A percentile compares a stretch with the other conserved stretches of the same genome.
Evolutionary conservation across 108 stramenopile species (phyloP).

Genomic region (Conticribra guillardii): DNA sequence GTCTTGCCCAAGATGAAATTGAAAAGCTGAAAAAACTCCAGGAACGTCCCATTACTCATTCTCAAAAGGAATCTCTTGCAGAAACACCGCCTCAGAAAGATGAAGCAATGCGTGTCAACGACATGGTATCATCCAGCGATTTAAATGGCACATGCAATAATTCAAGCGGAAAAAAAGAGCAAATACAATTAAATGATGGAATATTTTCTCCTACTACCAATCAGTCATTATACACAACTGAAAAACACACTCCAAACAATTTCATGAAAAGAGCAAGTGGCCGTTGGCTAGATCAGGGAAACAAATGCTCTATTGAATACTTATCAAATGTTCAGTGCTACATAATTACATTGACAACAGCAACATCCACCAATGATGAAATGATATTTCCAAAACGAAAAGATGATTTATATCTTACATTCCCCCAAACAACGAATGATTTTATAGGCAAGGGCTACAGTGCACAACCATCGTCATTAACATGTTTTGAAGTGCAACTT

Average conservation of each 20-base stretch:
- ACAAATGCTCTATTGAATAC: conserved; percentile 41
- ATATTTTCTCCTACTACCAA: background rate
- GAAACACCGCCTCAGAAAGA: background rate
- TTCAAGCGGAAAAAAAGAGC: too few relatives aligned
- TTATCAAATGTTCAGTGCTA: conserved; percentile 43
- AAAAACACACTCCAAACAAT: background rate
- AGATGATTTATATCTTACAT: conserved; percentile 23
- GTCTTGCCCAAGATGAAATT: conserved; percentile 45
- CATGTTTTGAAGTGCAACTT: conserved; percentile 7
- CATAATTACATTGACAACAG: conserved; percentile 21
- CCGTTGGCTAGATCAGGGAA: conserved; percentile 32
- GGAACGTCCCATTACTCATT: background rate
- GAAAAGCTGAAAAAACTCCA: conserved; percentile 9
- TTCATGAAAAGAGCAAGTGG: conserved; percentile 7
- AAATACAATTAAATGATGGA: too few relatives aligned
- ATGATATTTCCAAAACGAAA: conserved; percentile 11
- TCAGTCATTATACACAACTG: background rate
- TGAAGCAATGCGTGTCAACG: conserved; percentile 1
- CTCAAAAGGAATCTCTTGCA: background rate
- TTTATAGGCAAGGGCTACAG: background rate
- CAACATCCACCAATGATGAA: too few relatives aligned
- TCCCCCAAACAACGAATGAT: background rate
- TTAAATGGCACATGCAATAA: too few relatives aligned
- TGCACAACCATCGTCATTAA: conserved; percentile 1
- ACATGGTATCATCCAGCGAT: too few relatives aligned